These are phyloP conservation scores for Luffa acutangula DNA, from an alignment of 306 rosid genomes.

Conservation along the genomic window DNA sequence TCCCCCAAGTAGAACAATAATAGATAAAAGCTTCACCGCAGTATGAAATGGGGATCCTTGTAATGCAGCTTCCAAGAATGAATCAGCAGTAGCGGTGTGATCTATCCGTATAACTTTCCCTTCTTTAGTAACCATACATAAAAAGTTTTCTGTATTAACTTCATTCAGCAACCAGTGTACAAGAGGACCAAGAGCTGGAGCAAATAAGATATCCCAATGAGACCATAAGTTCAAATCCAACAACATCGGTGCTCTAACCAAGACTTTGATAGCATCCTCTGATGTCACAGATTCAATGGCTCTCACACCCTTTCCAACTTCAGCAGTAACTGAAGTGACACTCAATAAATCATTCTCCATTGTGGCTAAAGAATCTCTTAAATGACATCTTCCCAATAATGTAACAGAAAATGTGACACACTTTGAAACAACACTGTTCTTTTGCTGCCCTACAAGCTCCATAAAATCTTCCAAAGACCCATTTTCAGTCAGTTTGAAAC, in stretches of 20 bases:
- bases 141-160: constrained; percentile 44
- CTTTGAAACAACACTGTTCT: constrained; percentile 32
- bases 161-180: constrained; percentile 66
- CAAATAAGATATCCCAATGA: constrained; percentile 79
- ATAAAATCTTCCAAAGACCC: constrained; percentile 48
- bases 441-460: constrained; percentile 33
- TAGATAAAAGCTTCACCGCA: constrained; percentile 59
- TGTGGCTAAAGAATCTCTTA: constrained; percentile 26
- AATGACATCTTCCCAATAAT: constrained; percentile 26
- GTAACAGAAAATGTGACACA: constrained; percentile 63
- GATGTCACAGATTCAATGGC: constrained; percentile 25
- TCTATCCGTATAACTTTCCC: constrained; percentile 72
- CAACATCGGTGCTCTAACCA: constrained; percentile 73
- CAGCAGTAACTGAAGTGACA: constrained; percentile 18
- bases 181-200: constrained; percentile 82
- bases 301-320: constrained; percentile 18
- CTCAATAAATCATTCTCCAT: constrained; percentile 26
- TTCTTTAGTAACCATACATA: constrained; percentile 74
- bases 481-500: constrained; percentile 39
- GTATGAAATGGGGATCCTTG: constrained; percentile 69
- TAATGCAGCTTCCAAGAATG: constrained; percentile 76
- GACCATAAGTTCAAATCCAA: constrained; percentile 79
- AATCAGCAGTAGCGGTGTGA: constrained; percentile 59
- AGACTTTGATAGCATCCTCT: constrained; percentile 53
- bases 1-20: constrained; percentile 65